Conservation (phyloP, 257 asterid species). For the Knoxia roxburghii region DNA sequence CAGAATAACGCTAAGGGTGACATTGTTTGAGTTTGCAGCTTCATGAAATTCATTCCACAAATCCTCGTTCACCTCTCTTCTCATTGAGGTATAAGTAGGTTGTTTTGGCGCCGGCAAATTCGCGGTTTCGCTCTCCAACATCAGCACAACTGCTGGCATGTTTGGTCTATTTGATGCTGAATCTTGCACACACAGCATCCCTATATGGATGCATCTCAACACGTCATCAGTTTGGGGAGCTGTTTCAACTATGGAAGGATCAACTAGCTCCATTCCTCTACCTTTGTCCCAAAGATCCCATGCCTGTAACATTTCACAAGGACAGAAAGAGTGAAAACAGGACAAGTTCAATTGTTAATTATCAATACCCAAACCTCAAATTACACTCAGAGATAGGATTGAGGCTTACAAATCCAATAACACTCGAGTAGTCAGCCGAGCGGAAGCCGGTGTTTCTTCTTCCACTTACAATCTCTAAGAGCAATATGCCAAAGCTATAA, state of each 20-base stretch:
- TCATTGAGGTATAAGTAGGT: constrained; percentile 56
- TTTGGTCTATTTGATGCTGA: constrained; percentile 50
- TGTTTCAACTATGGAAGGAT: constrained; percentile 34
- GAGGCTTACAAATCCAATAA: constrained; percentile 63
- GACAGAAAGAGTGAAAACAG: no score
- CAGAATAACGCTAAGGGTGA: constrained; percentile 53
- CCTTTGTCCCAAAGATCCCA: constrained; percentile 74
- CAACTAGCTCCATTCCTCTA: constrained; percentile 49
- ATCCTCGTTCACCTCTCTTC: constrained; percentile 33
- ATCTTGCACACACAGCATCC: constrained; percentile 77
- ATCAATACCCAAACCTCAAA: no score
- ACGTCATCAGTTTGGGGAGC: constrained; percentile 39
- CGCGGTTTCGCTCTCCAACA: constrained; percentile 56
- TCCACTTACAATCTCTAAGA: constrained; percentile 74
- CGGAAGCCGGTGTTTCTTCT: constrained; percentile 51
- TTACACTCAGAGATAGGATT: neutral
- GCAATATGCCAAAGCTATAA: constrained; percentile 75
- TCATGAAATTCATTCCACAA: constrained; percentile 44
- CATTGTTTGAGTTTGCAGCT: constrained; percentile 44
- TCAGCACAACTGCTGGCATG: constrained; percentile 64
- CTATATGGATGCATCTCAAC: constrained; percentile 62
- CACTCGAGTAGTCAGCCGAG: constrained; percentile 41
- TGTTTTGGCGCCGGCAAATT: constrained; percentile 56
- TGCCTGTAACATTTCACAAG: constrained; percentile 37
- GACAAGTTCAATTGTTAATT: no score